Evolutionary conservation across 1,284 basidiomycete genomes (phyloP), one percentile per base, ranked within the genome.

Genomic region (Microbotryum scabiosae): DNA sequence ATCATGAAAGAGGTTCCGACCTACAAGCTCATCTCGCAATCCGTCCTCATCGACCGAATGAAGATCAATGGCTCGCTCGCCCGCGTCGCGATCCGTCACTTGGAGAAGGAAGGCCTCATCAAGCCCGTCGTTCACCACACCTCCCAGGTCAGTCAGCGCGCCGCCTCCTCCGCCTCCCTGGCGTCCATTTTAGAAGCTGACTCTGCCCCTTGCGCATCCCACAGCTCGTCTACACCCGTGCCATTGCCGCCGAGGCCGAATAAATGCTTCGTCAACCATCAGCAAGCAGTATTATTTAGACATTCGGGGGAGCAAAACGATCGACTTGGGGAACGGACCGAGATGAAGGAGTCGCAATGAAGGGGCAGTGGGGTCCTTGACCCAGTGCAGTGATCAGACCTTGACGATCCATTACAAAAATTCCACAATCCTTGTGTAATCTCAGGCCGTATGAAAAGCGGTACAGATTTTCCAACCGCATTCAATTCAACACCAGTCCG

Each of bases 1-100:
- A 92, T 97, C 82, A 78, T 97, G 74, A 98, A 98, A 85, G 96
- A 99, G 79, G 92, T 94, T 78, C 96, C 96, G 54, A 94, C 93
- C 76, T 99, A 94, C 90, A 90, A 91, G 76, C 90, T 98, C 83
- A 93, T 98, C 85, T 89, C 87, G 76, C 90, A 94, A 80, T 87
- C 85, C 72, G 92, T 93, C 78, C 86, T 98, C 78, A 97, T 99
- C 75, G 96, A 99, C 81, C 86, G 96, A 72, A 81, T 93, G 76
- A 92, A 93, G 80, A 82, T 99, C 79, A 94, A 93, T 79, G 96
- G 94, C 66, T 89, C 86, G 73, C 82, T 98, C 73, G 94, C 94
- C 57, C 90, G 96, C 68, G 78, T 90, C 70, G 92, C 91, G 63
- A 97, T 99, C 78, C 82, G 82, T 71, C 89, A 94, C 79, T 79